Base-by-base conservation (phyloP, 148 eudicot genomes). In the Oxyria digyna region DNA sequence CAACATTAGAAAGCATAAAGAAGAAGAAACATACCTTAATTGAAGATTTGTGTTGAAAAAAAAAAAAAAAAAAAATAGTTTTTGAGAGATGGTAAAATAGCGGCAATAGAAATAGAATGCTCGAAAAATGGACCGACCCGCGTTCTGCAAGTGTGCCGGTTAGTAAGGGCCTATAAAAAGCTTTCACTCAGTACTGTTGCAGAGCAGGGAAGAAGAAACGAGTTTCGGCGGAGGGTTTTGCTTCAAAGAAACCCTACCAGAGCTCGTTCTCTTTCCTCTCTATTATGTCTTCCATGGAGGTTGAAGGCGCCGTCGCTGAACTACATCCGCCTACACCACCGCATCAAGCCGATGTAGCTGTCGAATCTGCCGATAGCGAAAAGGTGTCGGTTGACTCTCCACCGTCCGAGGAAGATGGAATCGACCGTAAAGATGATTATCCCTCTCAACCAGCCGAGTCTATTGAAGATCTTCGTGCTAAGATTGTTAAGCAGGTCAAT, bases 401-500 rank as follows among this genome's bases (percentile, higher is more conserved):
- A 32, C 83, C 80, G 62, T 71, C 80, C 14, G 87, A 76, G 11
- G 83, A 65, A 31, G 80, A 69, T 14, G 69, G 49, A 38, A 64
- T 14, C 20, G 42, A 48, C 23, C 38, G 8, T 29, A 7, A 62
- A 20, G 37, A 35, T 20, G 77, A 69, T 23, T 75, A 11, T 13
- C 69, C 32, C 10, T 43, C 78, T 50, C 77, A 31, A 14, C 11
- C 73, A 15, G 33, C 78, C 6, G 52, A 42, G 7, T 79, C 79
- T 20, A 52, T 73, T 9, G 83, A 72, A 69, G 85, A 81, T 31
- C 79, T 89, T 41, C 87, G 82, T 11, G 73, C 79, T 64, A 83
- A 78, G 82, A 85, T 89, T 64, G 71, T 85, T 68, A 87, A 82
- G 75, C 96, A 89, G 96, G 96, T 42, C 29, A 15, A 15, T 29